Conservation (phyloP, 2,329 filamentous ascomycete genomes). For the Xylaria sp. region DNA sequence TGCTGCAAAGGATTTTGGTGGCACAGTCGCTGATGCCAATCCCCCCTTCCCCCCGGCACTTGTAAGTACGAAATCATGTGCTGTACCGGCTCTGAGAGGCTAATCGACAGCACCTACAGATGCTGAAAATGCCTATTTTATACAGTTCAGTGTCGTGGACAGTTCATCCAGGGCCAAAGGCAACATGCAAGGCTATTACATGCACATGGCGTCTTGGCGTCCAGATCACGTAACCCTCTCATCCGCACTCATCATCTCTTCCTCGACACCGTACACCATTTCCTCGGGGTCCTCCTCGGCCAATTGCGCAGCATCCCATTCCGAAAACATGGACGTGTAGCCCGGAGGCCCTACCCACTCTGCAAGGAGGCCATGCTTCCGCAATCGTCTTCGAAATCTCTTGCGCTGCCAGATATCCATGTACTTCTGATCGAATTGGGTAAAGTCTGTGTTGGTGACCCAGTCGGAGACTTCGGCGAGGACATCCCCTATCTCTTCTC, state of each 20-base stretch:
- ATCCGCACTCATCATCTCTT: constrained; percentile 41
- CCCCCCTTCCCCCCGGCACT: too few relatives aligned
- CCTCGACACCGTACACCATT: constrained; percentile 43
- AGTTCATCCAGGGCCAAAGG: neutral
- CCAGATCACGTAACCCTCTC: constrained; percentile 29
- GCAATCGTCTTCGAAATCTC: constrained; percentile 53
- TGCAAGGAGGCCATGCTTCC: constrained; percentile 48
- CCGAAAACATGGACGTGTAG: constrained; percentile 47
- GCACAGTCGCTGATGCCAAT: constrained; percentile 3
- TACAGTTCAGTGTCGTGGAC: neutral
- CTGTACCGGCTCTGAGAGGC: neutral
- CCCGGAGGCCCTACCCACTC: constrained; percentile 44
- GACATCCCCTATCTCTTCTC: constrained; percentile 51
- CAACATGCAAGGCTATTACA: neutral
- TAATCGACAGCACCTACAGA: neutral
- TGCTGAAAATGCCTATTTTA: neutral
- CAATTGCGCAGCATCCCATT: constrained; percentile 47
- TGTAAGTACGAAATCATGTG: constrained; percentile 10
- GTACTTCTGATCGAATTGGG: constrained; percentile 45
- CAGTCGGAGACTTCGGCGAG: constrained; percentile 53
- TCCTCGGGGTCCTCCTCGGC: constrained; percentile 46
- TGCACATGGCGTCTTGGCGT: neutral
- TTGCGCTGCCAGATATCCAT: constrained; percentile 52
- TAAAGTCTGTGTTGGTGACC: constrained; percentile 48
- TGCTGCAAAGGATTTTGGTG: constrained; percentile 8